Evolutionary conservation across 2,329 filamentous ascomycete genomes (phyloP).

Genomic region (Sporothrix phasma): DNA sequence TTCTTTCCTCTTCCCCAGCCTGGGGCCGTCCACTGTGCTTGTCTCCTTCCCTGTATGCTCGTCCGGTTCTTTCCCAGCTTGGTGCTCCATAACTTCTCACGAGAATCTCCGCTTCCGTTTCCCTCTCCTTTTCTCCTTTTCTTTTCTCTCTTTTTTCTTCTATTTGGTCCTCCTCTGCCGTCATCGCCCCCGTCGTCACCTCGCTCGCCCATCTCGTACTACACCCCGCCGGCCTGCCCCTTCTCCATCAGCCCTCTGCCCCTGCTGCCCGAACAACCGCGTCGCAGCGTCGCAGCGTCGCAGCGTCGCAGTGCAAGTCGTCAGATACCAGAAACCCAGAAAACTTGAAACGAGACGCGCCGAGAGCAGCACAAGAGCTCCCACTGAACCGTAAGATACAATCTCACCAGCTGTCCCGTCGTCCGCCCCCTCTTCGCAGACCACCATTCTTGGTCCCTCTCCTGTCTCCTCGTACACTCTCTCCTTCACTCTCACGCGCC

Average conservation of each 20-base stretch:
- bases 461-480: background rate
- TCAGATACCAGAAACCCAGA: background rate
- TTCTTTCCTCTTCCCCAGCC: background rate
- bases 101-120: background rate
- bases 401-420: background rate
- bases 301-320: background rate
- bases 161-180: background rate
- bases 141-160: background rate
- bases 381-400: background rate
- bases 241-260: background rate
- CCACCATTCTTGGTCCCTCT: background rate
- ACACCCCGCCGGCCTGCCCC: background rate
- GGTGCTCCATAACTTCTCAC: background rate
- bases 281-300: conserved; percentile 8
- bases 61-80: background rate
- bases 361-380: background rate
- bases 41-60: background rate
- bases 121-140: background rate
- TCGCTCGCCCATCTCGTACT: background rate
- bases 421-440: background rate
- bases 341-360: background rate
- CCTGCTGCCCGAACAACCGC: conserved; percentile 12
- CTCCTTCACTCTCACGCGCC: background rate
- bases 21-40: background rate
- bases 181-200: background rate